Evolutionary conservation across 345 rosid genomes (phyloP).

Genomic region (Geranium brycei): DNA sequence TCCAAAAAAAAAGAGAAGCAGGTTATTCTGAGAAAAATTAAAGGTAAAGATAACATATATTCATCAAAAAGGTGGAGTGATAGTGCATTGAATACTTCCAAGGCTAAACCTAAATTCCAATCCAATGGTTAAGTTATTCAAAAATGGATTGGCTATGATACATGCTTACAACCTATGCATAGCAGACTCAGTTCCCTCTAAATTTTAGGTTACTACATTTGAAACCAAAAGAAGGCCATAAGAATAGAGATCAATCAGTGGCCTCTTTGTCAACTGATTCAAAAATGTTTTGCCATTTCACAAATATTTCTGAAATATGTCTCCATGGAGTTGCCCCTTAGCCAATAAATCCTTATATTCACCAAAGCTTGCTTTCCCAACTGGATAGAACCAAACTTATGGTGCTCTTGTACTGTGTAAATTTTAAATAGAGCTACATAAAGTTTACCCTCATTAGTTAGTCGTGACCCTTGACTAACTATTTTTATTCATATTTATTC

Average conservation of each 20-base stretch:
- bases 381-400: too few relatives aligned
- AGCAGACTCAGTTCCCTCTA: background rate
- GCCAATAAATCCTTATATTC: background rate
- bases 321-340: background rate
- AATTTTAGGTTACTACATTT: background rate
- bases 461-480: too few relatives aligned
- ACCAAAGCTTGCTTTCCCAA: background rate
- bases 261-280: background rate
- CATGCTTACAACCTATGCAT: background rate
- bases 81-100: too few relatives aligned
- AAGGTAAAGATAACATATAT: constrained; percentile 1
- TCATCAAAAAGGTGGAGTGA: background rate
- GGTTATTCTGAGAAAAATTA: background rate
- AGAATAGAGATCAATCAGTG: background rate
- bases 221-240: too few relatives aligned
- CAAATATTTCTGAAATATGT: background rate
- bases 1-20: constrained; percentile 8
- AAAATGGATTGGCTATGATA: background rate
- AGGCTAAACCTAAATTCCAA: background rate
- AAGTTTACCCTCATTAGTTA: too few relatives aligned
- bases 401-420: background rate
- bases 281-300: background rate
- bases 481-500: too few relatives aligned
- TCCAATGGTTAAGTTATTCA: background rate
- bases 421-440: too few relatives aligned